Evolutionary conservation across 176 grass and related monocot species (phyloP).

Genomic region (Phoenix roebelenii): DNA sequence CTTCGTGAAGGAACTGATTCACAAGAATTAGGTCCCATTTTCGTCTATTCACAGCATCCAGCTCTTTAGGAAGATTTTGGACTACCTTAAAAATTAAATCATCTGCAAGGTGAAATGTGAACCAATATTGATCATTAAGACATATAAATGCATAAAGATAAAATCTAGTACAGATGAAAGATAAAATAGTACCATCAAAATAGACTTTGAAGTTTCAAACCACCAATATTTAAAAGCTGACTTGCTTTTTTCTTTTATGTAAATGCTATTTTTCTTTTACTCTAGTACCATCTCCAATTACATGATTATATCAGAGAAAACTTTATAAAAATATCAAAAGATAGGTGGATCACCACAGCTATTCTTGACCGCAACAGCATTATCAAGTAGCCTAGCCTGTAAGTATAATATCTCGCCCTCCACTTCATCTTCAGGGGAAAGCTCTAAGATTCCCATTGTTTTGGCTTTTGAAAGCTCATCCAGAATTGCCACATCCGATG

Average conservation of each 20-base stretch:
- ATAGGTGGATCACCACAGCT: slow-evolving; percentile 46
- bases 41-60: slow-evolving; percentile 57
- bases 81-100: slow-evolving; percentile 64
- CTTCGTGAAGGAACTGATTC: slow-evolving; percentile 83
- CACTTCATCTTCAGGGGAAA: slow-evolving; percentile 91
- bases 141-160: too few species aligned
- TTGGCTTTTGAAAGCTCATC: slow-evolving; percentile 47
- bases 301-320: slow-evolving; percentile 12
- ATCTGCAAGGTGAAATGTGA: slow-evolving; percentile 29
- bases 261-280: too few species aligned
- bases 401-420: slow-evolving; percentile 86
- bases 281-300: too few species aligned
- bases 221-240: too few species aligned
- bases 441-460: slow-evolving; percentile 49
- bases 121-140: too few species aligned
- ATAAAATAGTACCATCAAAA: too few species aligned
- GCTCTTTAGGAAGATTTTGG: slow-evolving; percentile 58
- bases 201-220: too few species aligned
- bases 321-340: slow-evolving; percentile 1
- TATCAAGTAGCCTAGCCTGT: slow-evolving; percentile 83
- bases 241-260: too few species aligned
- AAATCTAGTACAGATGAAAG: too few species aligned
- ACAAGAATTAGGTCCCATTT: slow-evolving; percentile 96
- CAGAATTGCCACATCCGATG: slow-evolving; percentile 24
- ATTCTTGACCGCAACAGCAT: slow-evolving; percentile 51